Evolutionary conservation across 495 filamentous ascomycete genomes (phyloP), one percentile per base, ranked within the genome.

Genomic region (Neurospora tetrasperma): DNA sequence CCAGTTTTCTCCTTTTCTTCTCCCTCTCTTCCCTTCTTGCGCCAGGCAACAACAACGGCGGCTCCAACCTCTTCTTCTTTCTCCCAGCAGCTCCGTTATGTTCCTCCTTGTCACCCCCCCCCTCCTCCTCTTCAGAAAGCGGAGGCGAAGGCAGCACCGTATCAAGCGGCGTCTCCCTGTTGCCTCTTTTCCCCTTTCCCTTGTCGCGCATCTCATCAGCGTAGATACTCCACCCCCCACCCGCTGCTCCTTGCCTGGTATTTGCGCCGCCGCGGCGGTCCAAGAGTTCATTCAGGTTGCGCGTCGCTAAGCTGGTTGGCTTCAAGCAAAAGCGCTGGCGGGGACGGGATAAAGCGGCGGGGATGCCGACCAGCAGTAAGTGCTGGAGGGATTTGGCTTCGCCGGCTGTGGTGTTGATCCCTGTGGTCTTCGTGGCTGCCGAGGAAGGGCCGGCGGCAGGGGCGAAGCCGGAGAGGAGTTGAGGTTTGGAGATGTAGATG

Each of bases 181-280:
- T 66, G 6, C 54, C 54, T 9, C 27, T 9, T 1, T 66, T 66
- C 0, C 27, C 54, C 69, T 86, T 86, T 23, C 85, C 75, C 27
- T 83, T 87, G 3, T 66, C 54, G 12, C 31, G 23, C 54, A 66
- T 66, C 40, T 88, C 86, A 71, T 91, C 90, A 4, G 89, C 88
- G 75, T 96, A 97, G 5, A 93, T 85, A 70, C 90, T 87, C 87
- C 92, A 97, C 11, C 91, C 93, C 1, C 93, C 93, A 9, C 87
- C 88, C 4, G 92, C 90, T 0, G 89, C 80, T 66, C 54, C 54
- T 2, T 66, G 54, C 3, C 54, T 16, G 0, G 54, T 66, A 2
- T 62, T 62, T 4, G 54, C 54, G 2, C 54, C 54, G 6, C 94
- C 93, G 4, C 92, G 86, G 23, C 90, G 83, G 5, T 86, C 82